Evolutionary conservation across 2,329 filamentous ascomycete species (phyloP).

Genomic region (Aureobasidium sp.): DNA sequence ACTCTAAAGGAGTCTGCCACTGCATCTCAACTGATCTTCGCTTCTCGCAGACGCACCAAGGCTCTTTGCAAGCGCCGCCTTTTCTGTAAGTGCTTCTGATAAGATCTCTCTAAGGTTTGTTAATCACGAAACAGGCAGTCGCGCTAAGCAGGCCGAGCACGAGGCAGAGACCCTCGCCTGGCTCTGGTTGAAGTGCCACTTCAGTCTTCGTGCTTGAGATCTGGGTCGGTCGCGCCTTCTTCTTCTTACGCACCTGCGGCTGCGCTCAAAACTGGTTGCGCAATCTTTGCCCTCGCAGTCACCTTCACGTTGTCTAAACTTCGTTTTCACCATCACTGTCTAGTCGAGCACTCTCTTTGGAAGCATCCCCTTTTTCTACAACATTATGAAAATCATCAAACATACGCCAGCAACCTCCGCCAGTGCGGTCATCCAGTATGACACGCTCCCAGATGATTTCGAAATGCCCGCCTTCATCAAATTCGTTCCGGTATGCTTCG

Average conservation of each 20-base stretch:
- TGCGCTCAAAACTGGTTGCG: not conserved
- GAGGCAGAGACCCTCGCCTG: not conserved
- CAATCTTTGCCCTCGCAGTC: not conserved
- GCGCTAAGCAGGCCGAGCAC: not conserved
- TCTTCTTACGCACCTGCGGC: too few relatives aligned
- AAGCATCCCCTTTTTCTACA: too few relatives aligned
- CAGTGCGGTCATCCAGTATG: too few relatives aligned
- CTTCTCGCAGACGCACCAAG: not conserved
- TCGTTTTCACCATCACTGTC: too few relatives aligned
- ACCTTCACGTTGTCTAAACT: too few relatives aligned
- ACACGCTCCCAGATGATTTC: too few relatives aligned
- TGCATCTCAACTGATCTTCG: not conserved
- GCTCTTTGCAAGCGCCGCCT: not conserved
- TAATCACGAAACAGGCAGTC: not conserved
- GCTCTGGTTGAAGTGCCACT: not conserved
- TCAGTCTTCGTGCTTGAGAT: not conserved
- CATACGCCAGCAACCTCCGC: too few relatives aligned
- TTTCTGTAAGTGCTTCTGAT: not conserved
- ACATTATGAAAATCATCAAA: too few relatives aligned
- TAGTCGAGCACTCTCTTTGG: too few relatives aligned
- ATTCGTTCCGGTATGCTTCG: too few relatives aligned
- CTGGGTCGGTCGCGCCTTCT: not conserved
- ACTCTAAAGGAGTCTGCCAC: not conserved
- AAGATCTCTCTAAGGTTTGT: not conserved
- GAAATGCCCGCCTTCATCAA: too few relatives aligned